Conservation (phyloP, 345 rosid genomes). For the Crucihimalaya himalaica region DNA sequence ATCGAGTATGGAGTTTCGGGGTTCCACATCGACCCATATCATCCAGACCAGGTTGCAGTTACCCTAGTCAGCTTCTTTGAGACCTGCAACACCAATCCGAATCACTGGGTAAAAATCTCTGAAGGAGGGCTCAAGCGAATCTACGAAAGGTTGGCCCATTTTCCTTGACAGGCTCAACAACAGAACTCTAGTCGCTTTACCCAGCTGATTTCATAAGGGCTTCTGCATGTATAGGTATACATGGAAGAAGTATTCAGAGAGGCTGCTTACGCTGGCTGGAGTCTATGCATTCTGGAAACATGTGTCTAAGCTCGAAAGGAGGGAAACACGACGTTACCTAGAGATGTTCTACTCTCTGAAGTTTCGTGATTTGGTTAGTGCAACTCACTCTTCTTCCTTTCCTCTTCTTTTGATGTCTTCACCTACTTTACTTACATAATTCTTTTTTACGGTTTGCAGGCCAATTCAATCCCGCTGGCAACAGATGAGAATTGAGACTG, state of each 20-base stretch:
- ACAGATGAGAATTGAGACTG: conserved; percentile 38
- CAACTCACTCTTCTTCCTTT: neutral
- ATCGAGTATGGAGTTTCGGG: conserved; percentile 57
- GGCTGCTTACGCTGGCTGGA: conserved; percentile 54
- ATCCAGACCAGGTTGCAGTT: conserved; percentile 47
- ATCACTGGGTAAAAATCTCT: conserved; percentile 51
- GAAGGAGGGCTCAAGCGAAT: conserved; percentile 52
- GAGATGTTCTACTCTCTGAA: conserved; percentile 67
- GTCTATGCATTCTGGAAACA: conserved; percentile 68
- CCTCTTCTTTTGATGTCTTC: neutral
- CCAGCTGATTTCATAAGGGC: neutral
- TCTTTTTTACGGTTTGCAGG: conserved; percentile 34
- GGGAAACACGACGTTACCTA: conserved; percentile 54
- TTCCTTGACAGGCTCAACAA: neutral
- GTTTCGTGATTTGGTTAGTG: conserved; percentile 56
- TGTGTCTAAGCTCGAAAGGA: conserved; percentile 59
- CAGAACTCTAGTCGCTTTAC: neutral
- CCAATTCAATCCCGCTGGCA: conserved; percentile 45
- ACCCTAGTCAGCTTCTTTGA: conserved; percentile 47
- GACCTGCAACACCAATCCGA: conserved; percentile 42
- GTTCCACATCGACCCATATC: conserved; percentile 59
- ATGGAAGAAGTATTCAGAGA: conserved; percentile 63
- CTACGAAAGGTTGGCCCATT: conserved; percentile 48
- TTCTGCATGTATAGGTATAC: conserved; percentile 47
- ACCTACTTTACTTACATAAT: neutral